phyloP scores from a whole-genome alignment of 106 monocot genomes.

The Apostasia ramifera region DNA sequence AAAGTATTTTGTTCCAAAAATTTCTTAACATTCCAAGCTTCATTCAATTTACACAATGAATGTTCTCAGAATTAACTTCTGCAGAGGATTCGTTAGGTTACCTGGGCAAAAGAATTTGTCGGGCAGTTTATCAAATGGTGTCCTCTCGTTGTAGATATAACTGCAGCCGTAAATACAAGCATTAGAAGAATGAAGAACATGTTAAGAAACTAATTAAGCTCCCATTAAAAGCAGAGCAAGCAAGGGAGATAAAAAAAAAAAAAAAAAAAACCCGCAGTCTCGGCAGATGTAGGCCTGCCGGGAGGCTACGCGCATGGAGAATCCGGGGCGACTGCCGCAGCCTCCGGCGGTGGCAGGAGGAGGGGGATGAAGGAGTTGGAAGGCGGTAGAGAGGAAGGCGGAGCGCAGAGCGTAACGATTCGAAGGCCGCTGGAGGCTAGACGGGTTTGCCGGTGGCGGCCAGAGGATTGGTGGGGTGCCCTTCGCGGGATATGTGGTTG shows the following conservation, averaged over 20 bases:
- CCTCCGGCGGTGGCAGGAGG: not conserved
- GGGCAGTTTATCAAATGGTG: conserved; percentile 92
- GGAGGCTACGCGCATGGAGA: conserved; percentile 69
- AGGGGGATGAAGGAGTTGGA: conserved; percentile 35
- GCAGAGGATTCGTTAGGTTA: not conserved
- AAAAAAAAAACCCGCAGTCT: conserved; percentile 64
- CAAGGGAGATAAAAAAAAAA: not conserved
- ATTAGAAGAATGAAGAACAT: not conserved
- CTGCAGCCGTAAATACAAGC: conserved; percentile 27
- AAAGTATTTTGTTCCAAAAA: no score
- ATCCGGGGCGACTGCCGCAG: conserved; percentile 19
- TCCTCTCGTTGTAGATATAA: conserved; percentile 89
- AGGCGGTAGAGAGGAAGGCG: conserved; percentile 56
- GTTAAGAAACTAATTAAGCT: not conserved
- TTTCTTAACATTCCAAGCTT: no score
- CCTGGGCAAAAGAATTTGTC: conserved; percentile 92
- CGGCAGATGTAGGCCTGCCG: conserved; percentile 89
- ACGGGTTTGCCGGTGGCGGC: not conserved
- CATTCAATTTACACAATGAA: no score
- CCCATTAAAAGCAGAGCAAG: not conserved
- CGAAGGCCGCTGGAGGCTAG: conserved; percentile 25
- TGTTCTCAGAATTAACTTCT: no score
- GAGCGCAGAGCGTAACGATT: conserved; percentile 50
- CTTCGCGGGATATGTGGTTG: conserved; percentile 4
- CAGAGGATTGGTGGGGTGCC: not conserved